Evolutionary conservation across 2,329 filamentous ascomycete genomes (phyloP).

Genomic region (Pyrenochaeta sp.): DNA sequence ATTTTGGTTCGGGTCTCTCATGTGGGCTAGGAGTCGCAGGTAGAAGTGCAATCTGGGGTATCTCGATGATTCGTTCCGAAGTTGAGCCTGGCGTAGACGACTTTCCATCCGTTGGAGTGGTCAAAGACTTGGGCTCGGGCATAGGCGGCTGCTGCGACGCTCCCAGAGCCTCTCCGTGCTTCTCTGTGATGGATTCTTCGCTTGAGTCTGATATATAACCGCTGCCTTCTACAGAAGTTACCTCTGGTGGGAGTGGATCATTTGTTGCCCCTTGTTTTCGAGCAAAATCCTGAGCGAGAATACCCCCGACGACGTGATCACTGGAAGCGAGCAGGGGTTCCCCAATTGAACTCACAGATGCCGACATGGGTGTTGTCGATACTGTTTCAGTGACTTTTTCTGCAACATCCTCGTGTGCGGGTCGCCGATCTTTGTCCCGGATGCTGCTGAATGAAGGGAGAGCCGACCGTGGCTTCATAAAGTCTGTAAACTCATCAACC

Average conservation of each 20-base stretch:
- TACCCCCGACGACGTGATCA: constrained; percentile 66
- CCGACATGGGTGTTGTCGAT: constrained; percentile 46
- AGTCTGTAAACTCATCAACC: constrained; percentile 69
- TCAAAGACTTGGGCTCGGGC: constrained; percentile 41
- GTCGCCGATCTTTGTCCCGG: constrained; percentile 65
- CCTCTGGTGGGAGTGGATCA: constrained; percentile 74
- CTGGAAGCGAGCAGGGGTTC: constrained; percentile 62
- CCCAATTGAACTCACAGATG: constrained; percentile 43
- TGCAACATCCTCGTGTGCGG: constrained; percentile 56
- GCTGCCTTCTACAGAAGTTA: constrained; percentile 72
- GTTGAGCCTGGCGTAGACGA: constrained; percentile 7
- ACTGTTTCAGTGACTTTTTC: constrained; percentile 62
- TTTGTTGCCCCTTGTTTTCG: constrained; percentile 52
- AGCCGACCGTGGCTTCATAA: constrained; percentile 78
- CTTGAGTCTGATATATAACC: constrained; percentile 70
- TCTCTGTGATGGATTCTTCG: constrained; percentile 21
- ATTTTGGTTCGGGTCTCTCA: constrained; percentile 35
- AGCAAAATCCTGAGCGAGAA: constrained; percentile 64
- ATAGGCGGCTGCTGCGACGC: constrained; percentile 17
- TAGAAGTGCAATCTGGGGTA: constrained; percentile 47
- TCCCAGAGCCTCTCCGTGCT: constrained; percentile 18
- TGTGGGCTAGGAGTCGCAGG: constrained; percentile 45
- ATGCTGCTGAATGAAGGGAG: constrained; percentile 80
- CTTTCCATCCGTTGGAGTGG: constrained; percentile 23
- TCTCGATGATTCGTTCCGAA: constrained; percentile 22